These are phyloP conservation scores for Mortierella sp. DNA, from an alignment of 371 early-diverging fungal genomes.

Conservation along the genomic window DNA sequence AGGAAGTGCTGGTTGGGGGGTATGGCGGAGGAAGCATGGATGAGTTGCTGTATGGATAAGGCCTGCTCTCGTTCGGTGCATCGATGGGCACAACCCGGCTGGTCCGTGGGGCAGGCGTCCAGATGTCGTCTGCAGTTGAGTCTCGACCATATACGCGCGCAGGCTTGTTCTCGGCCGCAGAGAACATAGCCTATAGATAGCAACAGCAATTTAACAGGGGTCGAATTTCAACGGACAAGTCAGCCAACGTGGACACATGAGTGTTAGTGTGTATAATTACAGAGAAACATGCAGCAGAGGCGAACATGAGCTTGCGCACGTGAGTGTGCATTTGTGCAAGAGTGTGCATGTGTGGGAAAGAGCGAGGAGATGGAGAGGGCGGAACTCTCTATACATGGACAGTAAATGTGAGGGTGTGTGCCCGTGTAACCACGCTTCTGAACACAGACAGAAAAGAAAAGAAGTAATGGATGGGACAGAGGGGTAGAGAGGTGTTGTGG, in stretches of 20 bases:
- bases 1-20: constrained; percentile 19
- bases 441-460: too few relatives aligned
- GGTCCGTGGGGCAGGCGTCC: constrained; percentile 27
- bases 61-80: constrained; percentile 36
- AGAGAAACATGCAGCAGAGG: not conserved
- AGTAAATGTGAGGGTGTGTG: too few relatives aligned
- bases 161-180: constrained; percentile 38
- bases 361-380: too few relatives aligned
- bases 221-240: not conserved
- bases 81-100: constrained; percentile 33
- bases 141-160: constrained; percentile 46
- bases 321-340: too few relatives aligned
- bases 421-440: too few relatives aligned
- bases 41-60: constrained; percentile 10
- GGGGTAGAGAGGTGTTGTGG: too few relatives aligned
- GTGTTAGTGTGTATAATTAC: too few relatives aligned
- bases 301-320: too few relatives aligned
- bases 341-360: too few relatives aligned
- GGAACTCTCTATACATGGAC: too few relatives aligned
- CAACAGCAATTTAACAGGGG: not conserved
- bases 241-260: constrained; percentile 3
- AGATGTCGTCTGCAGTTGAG: constrained; percentile 40
- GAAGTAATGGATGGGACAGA: too few relatives aligned
- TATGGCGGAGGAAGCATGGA: constrained; percentile 26
- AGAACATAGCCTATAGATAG: constrained; percentile 42